Percentiles rank a stretch among this genome's conserved stretches.
Evolutionary conservation across 495 filamentous ascomycete species (phyloP).

Genomic region (Delitschia confertaspora): DNA sequence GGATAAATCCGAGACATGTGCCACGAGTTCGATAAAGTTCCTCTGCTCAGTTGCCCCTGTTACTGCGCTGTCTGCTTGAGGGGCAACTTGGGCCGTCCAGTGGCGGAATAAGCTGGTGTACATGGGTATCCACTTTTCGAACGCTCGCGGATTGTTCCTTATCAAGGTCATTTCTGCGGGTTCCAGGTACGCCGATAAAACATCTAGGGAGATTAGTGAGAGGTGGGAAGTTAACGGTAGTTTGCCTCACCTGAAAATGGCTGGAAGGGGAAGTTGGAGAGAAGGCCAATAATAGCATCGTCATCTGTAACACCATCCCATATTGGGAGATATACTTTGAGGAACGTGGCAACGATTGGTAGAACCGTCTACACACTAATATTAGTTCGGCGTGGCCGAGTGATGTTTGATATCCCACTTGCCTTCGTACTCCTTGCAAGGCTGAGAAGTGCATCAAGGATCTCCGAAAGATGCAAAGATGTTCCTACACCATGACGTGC

Average conservation of each 20-base stretch:
- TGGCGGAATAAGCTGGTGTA: constrained; percentile 61
- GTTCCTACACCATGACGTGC: constrained; percentile 2
- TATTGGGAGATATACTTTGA: constrained; percentile 49
- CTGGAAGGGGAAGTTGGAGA: constrained; percentile 54
- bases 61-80: constrained; percentile 22
- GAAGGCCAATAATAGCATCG: constrained; percentile 53
- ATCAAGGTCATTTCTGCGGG: constrained; percentile 53
- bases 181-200: constrained; percentile 42
- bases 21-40: constrained; percentile 41
- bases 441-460: constrained; percentile 29
- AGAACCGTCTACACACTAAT: constrained; percentile 37
- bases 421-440: constrained; percentile 45
- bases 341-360: constrained; percentile 52
- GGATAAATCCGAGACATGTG: constrained; percentile 53
- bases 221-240: neutral
- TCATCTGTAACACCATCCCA: constrained; percentile 61
- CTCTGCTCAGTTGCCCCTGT: neutral
- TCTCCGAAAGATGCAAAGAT: constrained; percentile 10
- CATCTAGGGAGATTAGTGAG: constrained; percentile 45
- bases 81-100: constrained; percentile 50
- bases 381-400: constrained; percentile 44
- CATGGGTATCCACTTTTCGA: constrained; percentile 55
- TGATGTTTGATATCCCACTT: constrained; percentile 40
- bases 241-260: constrained; percentile 46
- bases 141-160: constrained; percentile 30